Percentiles rank a stretch among this genome's conserved stretches.
phyloP scores from a whole-genome alignment of 1,284 basidiomycete species.

The Cystobasidium slooffiae region DNA sequence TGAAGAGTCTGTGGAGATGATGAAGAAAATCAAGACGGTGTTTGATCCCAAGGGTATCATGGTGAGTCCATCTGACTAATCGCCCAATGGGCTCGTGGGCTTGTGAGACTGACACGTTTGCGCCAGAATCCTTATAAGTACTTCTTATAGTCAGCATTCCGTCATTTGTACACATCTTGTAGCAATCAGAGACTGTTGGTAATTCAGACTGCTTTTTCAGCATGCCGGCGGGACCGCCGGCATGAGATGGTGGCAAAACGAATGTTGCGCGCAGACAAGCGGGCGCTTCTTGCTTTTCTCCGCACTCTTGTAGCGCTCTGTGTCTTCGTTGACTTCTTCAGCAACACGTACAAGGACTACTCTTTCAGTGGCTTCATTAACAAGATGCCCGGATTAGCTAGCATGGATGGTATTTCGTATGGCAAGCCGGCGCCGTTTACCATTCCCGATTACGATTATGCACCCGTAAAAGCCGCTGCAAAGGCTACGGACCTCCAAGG shows the following conservation, averaged over 20 bases:
- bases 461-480: constrained; percentile 19
- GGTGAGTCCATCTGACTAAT: not conserved
- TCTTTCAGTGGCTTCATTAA: not conserved
- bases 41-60: constrained; percentile 92
- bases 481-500: constrained; percentile 25
- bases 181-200: not conserved
- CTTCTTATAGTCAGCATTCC: constrained; percentile 13
- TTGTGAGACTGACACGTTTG: no score
- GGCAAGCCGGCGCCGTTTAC: constrained; percentile 30
- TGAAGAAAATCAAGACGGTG: constrained; percentile 87
- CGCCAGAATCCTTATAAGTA: constrained; percentile 44
- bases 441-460: constrained; percentile 35
- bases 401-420: constrained; percentile 29
- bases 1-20: constrained; percentile 76
- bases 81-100: not conserved
- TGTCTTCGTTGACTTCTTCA: not conserved
- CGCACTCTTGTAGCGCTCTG: not conserved
- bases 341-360: not conserved
- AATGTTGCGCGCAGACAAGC: not conserved
- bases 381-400: constrained; percentile 9
- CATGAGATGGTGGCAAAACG: no score
- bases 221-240: not conserved
- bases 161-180: not conserved
- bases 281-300: not conserved
- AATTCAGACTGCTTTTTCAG: not conserved